These are phyloP conservation scores for Malassezia arunalokei DNA, from an alignment of 1,284 basidiomycete genomes.

Conservation along the genomic window DNA sequence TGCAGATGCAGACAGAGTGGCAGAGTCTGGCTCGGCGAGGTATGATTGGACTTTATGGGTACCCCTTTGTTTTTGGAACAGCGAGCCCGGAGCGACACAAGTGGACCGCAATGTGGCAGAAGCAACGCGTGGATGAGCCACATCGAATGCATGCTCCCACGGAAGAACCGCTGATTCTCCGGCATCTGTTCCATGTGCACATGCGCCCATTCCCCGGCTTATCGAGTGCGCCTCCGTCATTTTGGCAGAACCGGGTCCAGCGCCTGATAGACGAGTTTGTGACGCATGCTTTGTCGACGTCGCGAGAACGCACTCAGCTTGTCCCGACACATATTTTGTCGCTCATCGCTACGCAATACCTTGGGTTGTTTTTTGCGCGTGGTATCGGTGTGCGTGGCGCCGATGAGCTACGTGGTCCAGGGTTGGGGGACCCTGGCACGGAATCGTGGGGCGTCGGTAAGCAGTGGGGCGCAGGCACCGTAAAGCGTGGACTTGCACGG, in stretches of 20 bases:
- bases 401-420: slow-evolving; percentile 38
- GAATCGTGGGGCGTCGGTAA: slow-evolving; percentile 44
- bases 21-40: slow-evolving; percentile 33
- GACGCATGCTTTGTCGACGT: slow-evolving; percentile 31
- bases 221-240: slow-evolving; percentile 30
- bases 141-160: slow-evolving; percentile 13
- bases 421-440: slow-evolving; percentile 32
- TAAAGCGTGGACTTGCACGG: slow-evolving; percentile 42
- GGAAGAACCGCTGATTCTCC: slow-evolving; percentile 35
- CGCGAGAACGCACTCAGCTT: slow-evolving; percentile 33
- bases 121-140: slow-evolving; percentile 15
- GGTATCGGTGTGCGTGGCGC: slow-evolving; percentile 40
- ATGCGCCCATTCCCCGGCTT: slow-evolving; percentile 35
- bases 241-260: slow-evolving; percentile 41
- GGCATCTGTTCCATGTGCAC: slow-evolving; percentile 43
- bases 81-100: not conserved
- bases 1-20: slow-evolving; percentile 41
- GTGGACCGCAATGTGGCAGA: not conserved
- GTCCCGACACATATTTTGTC: slow-evolving; percentile 33
- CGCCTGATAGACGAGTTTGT: slow-evolving; percentile 38
- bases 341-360: slow-evolving; percentile 31
- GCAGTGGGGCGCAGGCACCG: slow-evolving; percentile 43
- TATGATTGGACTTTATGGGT: slow-evolving; percentile 37
- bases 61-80: slow-evolving; percentile 23
- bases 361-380: slow-evolving; percentile 37